Base-by-base conservation (phyloP, 139 green algal genomes). In the Coelastrella sp. region DNA sequence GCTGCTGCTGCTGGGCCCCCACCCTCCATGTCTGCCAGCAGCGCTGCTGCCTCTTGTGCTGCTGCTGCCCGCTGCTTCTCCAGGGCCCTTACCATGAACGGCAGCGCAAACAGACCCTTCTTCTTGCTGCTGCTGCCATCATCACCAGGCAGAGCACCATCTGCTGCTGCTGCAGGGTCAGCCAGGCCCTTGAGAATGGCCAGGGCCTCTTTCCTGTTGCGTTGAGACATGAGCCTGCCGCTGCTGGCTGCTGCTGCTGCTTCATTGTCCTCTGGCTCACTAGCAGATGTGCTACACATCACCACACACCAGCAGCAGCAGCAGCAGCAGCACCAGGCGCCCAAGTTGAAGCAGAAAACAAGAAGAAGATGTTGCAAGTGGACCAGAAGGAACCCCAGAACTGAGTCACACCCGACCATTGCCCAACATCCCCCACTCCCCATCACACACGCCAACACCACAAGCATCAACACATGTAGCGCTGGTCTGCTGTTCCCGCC, bases 41-140 rank as follows among this genome's bases (percentile, higher is more conserved):
- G 76, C 19, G 92, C 87, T 70, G 91, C 85, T 0, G 96, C 95
- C 79, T 97, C 96, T 7, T 94, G 91, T 87, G 96, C 88, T 15
- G 94, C 95, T 66, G 93, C 94, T 89, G 96, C 75, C 11, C 92
- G 90, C 91, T 94, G 92, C 87, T 89, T 87, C 90, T 97, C 94
- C 72, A 97, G 88, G 14, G 96, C 96, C 0, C 97, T 90, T 72
- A 92, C 87, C 97, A 99, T 99, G 94, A 99, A 99, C 24, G 98
- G 98, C 86, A 99, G 94, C 14, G 93, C 92, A 82, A 99, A 97
- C 22, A 99, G 94, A 58, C 97, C 96, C 89, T 96, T 96, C 66
- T 91, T 90, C 8, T 92, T 89, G 14, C 8, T n/a, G n/a, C 66
- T 84, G 20, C 92, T 93, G 4, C n/a, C 89, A 10, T 75, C 92